Conservation (phyloP, 495 filamentous ascomycete species). For the Trichoderma virens region DNA sequence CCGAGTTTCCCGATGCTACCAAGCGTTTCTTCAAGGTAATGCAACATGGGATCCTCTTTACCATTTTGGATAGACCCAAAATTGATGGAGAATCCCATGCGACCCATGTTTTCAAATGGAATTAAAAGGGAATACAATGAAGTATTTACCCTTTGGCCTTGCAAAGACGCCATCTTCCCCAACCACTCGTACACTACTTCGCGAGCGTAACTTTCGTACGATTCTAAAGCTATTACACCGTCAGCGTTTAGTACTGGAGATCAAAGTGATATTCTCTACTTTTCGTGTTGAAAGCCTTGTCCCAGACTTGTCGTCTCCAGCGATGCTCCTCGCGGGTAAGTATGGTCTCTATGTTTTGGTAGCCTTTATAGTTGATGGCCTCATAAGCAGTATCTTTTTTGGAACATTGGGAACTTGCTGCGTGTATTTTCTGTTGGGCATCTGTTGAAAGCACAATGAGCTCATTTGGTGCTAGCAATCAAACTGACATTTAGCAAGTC, state of each 20-base stretch:
- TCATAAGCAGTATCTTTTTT: slow-evolving; percentile 17
- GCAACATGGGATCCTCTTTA: slow-evolving; percentile 15
- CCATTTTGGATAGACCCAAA: slow-evolving; percentile 15
- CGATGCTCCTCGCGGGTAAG: slow-evolving; percentile 17
- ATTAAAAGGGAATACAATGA: slow-evolving; percentile 18
- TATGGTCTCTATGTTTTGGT: slow-evolving; percentile 21
- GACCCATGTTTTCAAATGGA: slow-evolving; percentile 20
- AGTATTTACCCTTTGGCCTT: slow-evolving; percentile 14
- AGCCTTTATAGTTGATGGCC: slow-evolving; percentile 13
- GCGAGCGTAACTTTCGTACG: slow-evolving; percentile 64
- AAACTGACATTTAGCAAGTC: background rate
- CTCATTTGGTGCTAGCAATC: slow-evolving; percentile 18
- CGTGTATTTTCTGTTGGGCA: slow-evolving; percentile 16
- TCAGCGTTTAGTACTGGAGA: background rate
- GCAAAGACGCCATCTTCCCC: slow-evolving; percentile 7
- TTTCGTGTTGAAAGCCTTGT: slow-evolving; percentile 17
- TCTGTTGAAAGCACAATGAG: slow-evolving; percentile 13
- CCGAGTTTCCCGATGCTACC: slow-evolving; percentile 13
- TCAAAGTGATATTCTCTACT: background rate
- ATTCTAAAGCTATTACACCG: slow-evolving; percentile 48
- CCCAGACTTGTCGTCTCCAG: slow-evolving; percentile 19
- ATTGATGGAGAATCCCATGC: slow-evolving; percentile 16
- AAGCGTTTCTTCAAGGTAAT: slow-evolving; percentile 19
- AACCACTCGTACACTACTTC: slow-evolving; percentile 65
- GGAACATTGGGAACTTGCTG: slow-evolving; percentile 10